Percentiles rank a stretch among this genome's conserved stretches.
Conservation (phyloP, 352 stramenopile genomes). For the Phytophthora litchii region DNA sequence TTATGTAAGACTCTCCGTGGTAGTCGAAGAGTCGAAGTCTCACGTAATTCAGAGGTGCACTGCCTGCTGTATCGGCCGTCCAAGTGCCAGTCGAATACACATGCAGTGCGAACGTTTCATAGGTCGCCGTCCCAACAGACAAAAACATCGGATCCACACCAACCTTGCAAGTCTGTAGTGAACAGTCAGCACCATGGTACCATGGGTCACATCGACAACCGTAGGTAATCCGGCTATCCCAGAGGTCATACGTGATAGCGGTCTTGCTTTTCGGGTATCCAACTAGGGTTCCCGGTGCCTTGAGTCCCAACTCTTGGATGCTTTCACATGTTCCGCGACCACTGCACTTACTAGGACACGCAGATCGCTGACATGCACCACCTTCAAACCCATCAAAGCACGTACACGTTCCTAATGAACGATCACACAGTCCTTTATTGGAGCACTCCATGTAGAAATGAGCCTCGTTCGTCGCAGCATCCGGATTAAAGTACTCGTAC, state of each 20-base stretch:
- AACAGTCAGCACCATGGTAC: constrained; percentile 88
- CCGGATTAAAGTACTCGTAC: constrained; percentile 78
- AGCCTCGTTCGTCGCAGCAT: constrained; percentile 49
- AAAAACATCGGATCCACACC: constrained; percentile 74
- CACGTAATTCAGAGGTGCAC: constrained; percentile 26
- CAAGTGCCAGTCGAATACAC: constrained; percentile 15
- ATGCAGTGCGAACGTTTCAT: constrained; percentile 65
- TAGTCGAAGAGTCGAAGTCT: constrained; percentile 72
- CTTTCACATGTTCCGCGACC: constrained; percentile 76
- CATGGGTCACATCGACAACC: constrained; percentile 91
- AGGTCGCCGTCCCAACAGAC: constrained; percentile 37
- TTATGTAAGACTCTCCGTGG: constrained; percentile 72
- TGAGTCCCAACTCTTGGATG: constrained; percentile 60
- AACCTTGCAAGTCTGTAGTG: constrained; percentile 64
- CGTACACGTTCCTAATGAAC: constrained; percentile 73
- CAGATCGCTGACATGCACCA: constrained; percentile 77
- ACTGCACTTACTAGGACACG: constrained; percentile 75
- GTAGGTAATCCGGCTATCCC: constrained; percentile 84
- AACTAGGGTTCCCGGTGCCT: constrained; percentile 52
- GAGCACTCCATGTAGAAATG: constrained; percentile 95
- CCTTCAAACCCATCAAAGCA: constrained; percentile 94
- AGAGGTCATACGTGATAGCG: constrained; percentile 62
- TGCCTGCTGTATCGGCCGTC: constrained; percentile 12
- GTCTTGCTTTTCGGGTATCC: constrained; percentile 23
- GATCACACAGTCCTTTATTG: constrained; percentile 94